phyloP scores from a whole-genome alignment of 257 asterid genomes.

The Lycium ferocissimum region DNA sequence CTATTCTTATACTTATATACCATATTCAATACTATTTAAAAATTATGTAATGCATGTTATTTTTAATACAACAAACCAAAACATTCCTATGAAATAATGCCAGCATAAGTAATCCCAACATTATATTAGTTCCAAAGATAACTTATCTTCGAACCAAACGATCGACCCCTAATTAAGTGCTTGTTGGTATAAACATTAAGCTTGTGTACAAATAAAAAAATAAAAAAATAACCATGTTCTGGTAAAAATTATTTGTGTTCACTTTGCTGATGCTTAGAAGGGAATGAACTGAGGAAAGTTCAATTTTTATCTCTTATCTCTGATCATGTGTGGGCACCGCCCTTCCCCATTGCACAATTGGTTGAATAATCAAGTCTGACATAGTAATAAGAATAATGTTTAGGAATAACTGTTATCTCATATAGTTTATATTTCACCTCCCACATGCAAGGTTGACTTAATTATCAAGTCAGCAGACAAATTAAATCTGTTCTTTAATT shows the following conservation, averaged over 20 bases:
- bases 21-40: no score
- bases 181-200: slow-evolving; percentile 1
- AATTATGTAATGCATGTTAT: no score
- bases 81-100: no score
- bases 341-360: slow-evolving; percentile 22
- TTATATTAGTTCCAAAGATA: no score
- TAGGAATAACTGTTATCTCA: neutral
- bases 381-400: neutral
- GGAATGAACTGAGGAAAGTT: neutral
- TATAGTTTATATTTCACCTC: slow-evolving; percentile 26
- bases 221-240: neutral
- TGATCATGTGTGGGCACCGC: slow-evolving; percentile 36
- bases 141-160: no score
- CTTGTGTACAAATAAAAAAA: neutral
- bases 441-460: slow-evolving; percentile 65
- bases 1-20: no score
- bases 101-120: no score
- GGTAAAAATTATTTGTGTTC: neutral
- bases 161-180: neutral
- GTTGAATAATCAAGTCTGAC: neutral
- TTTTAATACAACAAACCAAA: no score
- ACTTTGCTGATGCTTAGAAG: neutral
- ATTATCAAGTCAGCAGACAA: slow-evolving; percentile 41
- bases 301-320: neutral
- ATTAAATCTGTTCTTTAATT: neutral